A percentile compares a stretch with the other conserved stretches of the same genome.
phyloP scores from a whole-genome alignment of 2,329 filamentous ascomycete genomes.

The Fusarium secorum region DNA sequence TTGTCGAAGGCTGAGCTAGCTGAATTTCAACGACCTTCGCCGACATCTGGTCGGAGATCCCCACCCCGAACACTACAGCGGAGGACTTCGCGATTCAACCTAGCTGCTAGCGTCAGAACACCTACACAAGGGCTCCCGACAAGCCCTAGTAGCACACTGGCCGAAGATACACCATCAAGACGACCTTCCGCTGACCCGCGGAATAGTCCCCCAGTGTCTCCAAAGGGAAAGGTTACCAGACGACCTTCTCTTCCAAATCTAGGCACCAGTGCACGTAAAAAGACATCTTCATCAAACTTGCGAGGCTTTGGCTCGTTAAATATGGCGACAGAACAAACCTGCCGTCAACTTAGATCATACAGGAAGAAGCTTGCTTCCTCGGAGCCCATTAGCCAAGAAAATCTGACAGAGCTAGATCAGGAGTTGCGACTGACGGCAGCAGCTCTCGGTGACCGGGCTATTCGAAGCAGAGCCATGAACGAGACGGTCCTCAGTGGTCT shows the following conservation, averaged over 20 bases:
- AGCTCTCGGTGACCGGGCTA: slow-evolving; percentile 65
- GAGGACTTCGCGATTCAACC: slow-evolving; percentile 61
- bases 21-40: slow-evolving; percentile 70
- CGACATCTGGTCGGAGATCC: slow-evolving; percentile 59
- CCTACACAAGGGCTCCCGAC: slow-evolving; percentile 51
- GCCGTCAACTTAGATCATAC: slow-evolving; percentile 67
- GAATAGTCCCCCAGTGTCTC: slow-evolving; percentile 60
- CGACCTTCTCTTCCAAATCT: slow-evolving; percentile 64
- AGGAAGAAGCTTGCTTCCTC: slow-evolving; percentile 68
- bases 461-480: slow-evolving; percentile 62
- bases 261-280: slow-evolving; percentile 56
- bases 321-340: slow-evolving; percentile 70
- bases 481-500: slow-evolving; percentile 69
- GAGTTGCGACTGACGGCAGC: slow-evolving; percentile 70
- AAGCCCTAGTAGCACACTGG: slow-evolving; percentile 52
- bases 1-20: slow-evolving; percentile 87
- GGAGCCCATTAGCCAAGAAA: slow-evolving; percentile 64
- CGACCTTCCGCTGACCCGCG: slow-evolving; percentile 55
- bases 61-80: slow-evolving; percentile 63
- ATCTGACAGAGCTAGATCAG: slow-evolving; percentile 69
- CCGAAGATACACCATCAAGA: slow-evolving; percentile 57
- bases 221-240: slow-evolving; percentile 55
- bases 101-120: slow-evolving; percentile 49
- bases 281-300: slow-evolving; percentile 56
- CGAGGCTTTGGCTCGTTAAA: slow-evolving; percentile 64